Evolutionary conservation across 1,284 basidiomycete genomes (phyloP), one percentile per base, ranked within the genome.

Genomic region (Pterulicium gracile): DNA sequence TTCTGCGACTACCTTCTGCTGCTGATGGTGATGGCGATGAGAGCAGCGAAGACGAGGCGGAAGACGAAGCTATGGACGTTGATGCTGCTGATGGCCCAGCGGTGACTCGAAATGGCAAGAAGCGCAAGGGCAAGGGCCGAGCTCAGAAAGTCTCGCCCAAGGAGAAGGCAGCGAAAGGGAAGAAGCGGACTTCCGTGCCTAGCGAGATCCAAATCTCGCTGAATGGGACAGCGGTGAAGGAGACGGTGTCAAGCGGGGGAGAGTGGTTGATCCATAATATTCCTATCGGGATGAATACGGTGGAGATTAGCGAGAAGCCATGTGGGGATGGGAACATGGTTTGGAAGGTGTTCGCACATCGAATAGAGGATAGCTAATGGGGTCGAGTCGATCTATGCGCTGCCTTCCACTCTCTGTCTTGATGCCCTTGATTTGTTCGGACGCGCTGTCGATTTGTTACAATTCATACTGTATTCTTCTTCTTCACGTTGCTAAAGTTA

Each of bases 291-390:
- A 55, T 63, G 14, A 81, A 74, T 52, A 60, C 74, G 13, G 55
- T 86, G 32, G 82, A 86, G 58, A 61, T 86, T n/a, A 81, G 82
- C 15, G 81, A 83, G 64, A 73, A 72, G 54, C n/a, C n/a, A n/a
- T n/a, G n/a, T n/a, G 27, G 27, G 7, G 27, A 32, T 32, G 77
- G 72, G 24, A 79, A 77, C 17, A 58, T 74, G 54, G 60, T 72
- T 44, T 85, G 80, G 83, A 82, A 77, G 58, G 67, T 81, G 32
- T 80, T 80, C 60, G 61, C 77, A 44, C 77, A 83, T 50, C 64
- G 75, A 39, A 45, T 64, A 49, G 58, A 46, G 52, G 51, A 34
- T 74, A 75, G 58, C 77, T 32, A n/a, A 32, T n/a, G 10, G n/a
- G 27, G n/a, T 32, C 7, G 27, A 32, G 7, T 10, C 10, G 27